Percentiles rank a stretch among this genome's conserved stretches.
These are phyloP conservation scores for Cucurbita moschata DNA, from an alignment of 306 rosid genomes.

Conservation along the genomic window DNA sequence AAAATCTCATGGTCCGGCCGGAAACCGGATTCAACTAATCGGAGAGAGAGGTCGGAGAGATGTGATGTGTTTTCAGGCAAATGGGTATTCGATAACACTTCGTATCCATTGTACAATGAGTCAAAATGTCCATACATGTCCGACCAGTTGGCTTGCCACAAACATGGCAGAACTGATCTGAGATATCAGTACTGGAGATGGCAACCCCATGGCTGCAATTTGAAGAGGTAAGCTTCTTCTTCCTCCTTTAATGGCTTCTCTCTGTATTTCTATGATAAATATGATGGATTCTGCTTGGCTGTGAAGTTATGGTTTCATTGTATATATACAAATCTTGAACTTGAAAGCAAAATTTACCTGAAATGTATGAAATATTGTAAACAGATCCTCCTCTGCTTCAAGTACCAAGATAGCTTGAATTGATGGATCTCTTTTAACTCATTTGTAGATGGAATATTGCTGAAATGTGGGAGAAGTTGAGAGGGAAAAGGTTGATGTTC, in stretches of 20 bases:
- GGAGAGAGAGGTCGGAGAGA: slow-evolving; percentile 29
- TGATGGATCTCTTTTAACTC: slow-evolving; percentile 11
- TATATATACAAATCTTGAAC: not conserved
- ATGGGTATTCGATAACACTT: slow-evolving; percentile 74
- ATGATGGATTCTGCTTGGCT: not conserved
- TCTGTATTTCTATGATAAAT: not conserved
- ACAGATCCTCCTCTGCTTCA: not conserved
- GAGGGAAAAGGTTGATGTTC: slow-evolving; percentile 86
- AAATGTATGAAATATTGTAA: not conserved
- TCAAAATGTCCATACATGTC: slow-evolving; percentile 85
- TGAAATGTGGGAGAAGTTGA: slow-evolving; percentile 91
- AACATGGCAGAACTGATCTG: slow-evolving; percentile 82
- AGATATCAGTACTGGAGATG: slow-evolving; percentile 81
- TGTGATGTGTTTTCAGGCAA: slow-evolving; percentile 78
- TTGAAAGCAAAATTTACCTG: not conserved
- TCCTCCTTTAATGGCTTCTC: not conserved
- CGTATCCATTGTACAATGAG: slow-evolving; percentile 67
- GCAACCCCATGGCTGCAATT: slow-evolving; percentile 89
- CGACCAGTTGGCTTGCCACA: slow-evolving; percentile 92
- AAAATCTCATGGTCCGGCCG: slow-evolving; percentile 35
- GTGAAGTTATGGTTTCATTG: not conserved
- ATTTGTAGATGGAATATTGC: slow-evolving; percentile 49
- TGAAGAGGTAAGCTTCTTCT: slow-evolving; percentile 42
- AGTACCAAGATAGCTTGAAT: not conserved
- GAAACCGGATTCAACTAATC: slow-evolving; percentile 10